Evolutionary conservation across 129 eudicot species (phyloP), one percentile per base, ranked within the genome.

Genomic region (Arctium minus): DNA sequence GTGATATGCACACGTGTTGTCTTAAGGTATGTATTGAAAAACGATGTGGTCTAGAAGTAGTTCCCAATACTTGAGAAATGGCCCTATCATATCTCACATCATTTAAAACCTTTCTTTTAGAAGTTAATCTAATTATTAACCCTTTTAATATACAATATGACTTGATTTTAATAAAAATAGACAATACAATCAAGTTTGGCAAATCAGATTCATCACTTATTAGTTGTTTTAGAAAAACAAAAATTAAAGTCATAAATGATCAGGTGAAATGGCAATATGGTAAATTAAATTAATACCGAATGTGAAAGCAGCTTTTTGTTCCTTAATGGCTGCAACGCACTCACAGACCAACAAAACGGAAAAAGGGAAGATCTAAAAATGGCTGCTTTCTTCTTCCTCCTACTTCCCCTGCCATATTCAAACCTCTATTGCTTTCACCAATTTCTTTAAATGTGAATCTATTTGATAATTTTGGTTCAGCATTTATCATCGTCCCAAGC

Each of bases 301-400:
- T 73, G 67, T 62, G 79, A 84, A 84, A 72, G 87, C 87, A 73
- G 64, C 87, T 72, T 42, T 79, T 18, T 60, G 68, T 60, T n/a
- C 22, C 76, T 75, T 3, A 73, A 64, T 64, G 87, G 87, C 87
- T 79, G 87, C 87, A 64, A 79, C 79, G 83, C 86, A 83, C 86
- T 83, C 86, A 69, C 68, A 18, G 29, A 18, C 83, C 86, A 4
- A 83, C 86, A 83, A 38, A 56, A 69, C 77, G 82, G 78, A 83
- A 83, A 76, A 78, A 83, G 82, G 67, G 36, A 60, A 78, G 79
- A 83, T 83, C 83, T 38, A 56, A 72, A 83, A 71, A 78, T 83
- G 83, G 17, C 83, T 78, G 79, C 74, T 78, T 53, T 80, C 78
- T 79, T n/a, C 82, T 69, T 69, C 65, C 29, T 79, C 64, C 75